Percentiles rank a stretch among this genome's conserved stretches.
Conservation (phyloP, 768 basidiomycete genomes). For the Auricularia sp. region DNA sequence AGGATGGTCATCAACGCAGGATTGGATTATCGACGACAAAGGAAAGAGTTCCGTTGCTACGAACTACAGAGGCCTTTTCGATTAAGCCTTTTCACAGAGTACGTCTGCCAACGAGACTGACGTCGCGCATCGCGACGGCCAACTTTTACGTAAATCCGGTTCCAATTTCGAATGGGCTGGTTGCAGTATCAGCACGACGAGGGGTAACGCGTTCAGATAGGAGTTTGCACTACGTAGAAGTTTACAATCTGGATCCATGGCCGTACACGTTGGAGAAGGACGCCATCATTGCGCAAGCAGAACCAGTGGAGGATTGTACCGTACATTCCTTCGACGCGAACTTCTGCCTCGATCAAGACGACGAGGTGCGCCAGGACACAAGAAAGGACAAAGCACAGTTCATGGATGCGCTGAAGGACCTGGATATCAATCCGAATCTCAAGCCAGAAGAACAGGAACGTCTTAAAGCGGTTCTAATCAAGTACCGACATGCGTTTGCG, state of each 20-base stretch:
- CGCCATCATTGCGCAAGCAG: background rate
- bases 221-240: background rate
- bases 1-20: background rate
- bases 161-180: background rate
- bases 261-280: background rate
- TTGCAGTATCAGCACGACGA: background rate
- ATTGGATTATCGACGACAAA: background rate
- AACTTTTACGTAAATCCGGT: background rate
- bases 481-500: too few species aligned
- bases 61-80: background rate
- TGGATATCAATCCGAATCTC: too few species aligned
- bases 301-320: background rate
- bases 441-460: too few species aligned
- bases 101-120: background rate
- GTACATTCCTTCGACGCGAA: too few species aligned
- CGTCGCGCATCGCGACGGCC: background rate
- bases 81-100: background rate
- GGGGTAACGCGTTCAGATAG: background rate
- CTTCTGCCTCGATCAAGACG: too few species aligned
- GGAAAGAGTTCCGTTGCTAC: background rate
- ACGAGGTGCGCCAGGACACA: too few species aligned
- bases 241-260: background rate
- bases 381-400: too few species aligned
- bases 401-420: too few species aligned
- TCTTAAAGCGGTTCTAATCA: too few species aligned